Evolutionary conservation across 441 rosid species (phyloP), one percentile per base, ranked within the genome.

Genomic region (Raphanus hybrid): DNA sequence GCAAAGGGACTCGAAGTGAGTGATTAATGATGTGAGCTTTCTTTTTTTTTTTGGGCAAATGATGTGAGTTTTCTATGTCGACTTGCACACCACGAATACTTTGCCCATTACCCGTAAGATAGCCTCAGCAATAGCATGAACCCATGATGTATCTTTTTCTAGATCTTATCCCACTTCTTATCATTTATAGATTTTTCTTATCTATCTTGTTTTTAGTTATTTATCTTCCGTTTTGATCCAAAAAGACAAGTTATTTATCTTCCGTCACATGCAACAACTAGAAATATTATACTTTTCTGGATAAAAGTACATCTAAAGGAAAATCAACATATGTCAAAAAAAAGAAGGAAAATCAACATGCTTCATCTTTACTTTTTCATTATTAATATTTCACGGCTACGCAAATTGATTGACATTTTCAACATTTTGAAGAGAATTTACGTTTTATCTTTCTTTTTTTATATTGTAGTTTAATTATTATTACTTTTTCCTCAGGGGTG

Each of bases 41-140:
- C 18, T 18, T 18, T 18, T 18, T 18, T 18, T 18, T 18, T 18
- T 18, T 18, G 18, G 18, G 18, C 18, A 18, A 71, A 20, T 77
- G 73, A 77, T 71, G 67, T 48, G 62, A 58, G 39, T n/a, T 43
- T 32, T 45, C 27, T 71, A 71, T 45, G 81, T 71, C 76, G 68
- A 72, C 81, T 66, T 77, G 81, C 76, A 71, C 81, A 76, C 76
- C 35, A 77, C 62, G 76, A 58, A 58, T 71, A 57, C 55, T 71
- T n/a, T 57, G 43, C 67, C 72, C 76, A 70, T 69, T 43, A 71
- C 35, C 61, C 61, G 61, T 66, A 41, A 65, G 67, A 59, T 65
- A 45, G 48, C 71, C 60, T 70, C 60, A 64, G 61, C 54, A 70
- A 9, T 64, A 41, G 60, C 34, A 29, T 5, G n/a, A 70, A 11